These are phyloP conservation scores for Microcera coccophila DNA, from an alignment of 2,329 filamentous ascomycete genomes.

Conservation along the genomic window DNA sequence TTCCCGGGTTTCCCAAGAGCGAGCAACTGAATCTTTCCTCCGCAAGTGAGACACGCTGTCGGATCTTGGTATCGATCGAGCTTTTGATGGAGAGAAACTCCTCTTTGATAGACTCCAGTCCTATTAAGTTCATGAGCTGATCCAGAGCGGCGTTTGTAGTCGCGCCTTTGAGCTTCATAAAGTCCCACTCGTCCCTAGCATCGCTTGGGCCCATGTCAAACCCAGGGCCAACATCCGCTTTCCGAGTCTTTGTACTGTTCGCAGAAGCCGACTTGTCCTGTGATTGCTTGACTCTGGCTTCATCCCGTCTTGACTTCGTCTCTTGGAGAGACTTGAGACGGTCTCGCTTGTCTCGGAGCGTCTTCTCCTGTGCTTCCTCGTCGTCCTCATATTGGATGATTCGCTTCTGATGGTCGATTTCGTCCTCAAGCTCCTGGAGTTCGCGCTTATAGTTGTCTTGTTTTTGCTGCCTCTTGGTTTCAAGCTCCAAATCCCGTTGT, in stretches of 20 bases:
- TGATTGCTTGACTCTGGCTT: constrained; percentile 9
- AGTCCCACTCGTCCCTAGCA: constrained; percentile 56
- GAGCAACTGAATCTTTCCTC: constrained; percentile 59
- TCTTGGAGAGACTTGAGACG: constrained; percentile 44
- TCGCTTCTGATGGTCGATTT: constrained; percentile 47
- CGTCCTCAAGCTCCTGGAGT: constrained; percentile 50
- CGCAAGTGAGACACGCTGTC: constrained; percentile 53
- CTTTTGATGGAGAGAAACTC: constrained; percentile 60
- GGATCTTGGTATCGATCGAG: constrained; percentile 55
- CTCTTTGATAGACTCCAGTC: constrained; percentile 65
- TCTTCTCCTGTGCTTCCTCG: constrained; percentile 40
- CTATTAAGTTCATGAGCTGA: constrained; percentile 64
- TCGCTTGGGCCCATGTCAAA: constrained; percentile 4
- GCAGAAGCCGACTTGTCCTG: neutral
- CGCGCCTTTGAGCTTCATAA: constrained; percentile 52
- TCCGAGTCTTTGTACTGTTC: neutral
- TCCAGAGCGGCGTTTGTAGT: constrained; percentile 55
- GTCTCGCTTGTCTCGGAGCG: constrained; percentile 42
- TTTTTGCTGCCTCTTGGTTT: constrained; percentile 42
- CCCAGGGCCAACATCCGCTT: neutral
- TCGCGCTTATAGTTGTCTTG: constrained; percentile 43
- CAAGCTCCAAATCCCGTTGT: constrained; percentile 47
- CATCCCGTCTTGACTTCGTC: constrained; percentile 18
- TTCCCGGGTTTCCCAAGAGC: constrained; percentile 71
- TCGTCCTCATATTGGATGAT: constrained; percentile 41